Percentiles rank a stretch among this genome's conserved stretches.
phyloP scores from a whole-genome alignment of 73 alveolate species.

The Tetrahymena elliotti region DNA sequence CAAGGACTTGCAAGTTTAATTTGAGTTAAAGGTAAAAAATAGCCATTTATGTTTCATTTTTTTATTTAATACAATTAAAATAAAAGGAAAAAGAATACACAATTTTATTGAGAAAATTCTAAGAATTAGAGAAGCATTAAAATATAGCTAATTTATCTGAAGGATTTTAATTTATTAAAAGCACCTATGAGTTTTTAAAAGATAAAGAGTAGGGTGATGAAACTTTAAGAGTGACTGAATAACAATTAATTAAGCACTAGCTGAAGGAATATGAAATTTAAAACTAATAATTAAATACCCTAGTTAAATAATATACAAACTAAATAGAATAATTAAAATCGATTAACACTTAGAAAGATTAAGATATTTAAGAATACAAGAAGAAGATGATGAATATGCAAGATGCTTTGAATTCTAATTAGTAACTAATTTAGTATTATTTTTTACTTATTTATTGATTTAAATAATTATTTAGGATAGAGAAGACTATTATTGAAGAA shows the following conservation, averaged over 20 bases:
- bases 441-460: neutral
- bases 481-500: neutral
- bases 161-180: neutral
- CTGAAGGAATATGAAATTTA: neutral
- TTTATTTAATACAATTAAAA: neutral
- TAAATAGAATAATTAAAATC: neutral
- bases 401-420: neutral
- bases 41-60: neutral
- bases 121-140: neutral
- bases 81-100: neutral
- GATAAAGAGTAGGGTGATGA: neutral
- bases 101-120: neutral
- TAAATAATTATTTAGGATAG: neutral
- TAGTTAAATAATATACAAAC: neutral
- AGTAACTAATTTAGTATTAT: neutral
- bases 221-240: neutral
- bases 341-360: neutral
- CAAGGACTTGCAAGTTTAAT: neutral
- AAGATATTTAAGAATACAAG: neutral
- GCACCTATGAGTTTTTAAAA: neutral
- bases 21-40: neutral
- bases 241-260: neutral
- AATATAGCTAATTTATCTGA: neutral
- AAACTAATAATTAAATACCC: neutral
- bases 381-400: neutral